phyloP scores from a whole-genome alignment of 1,284 basidiomycete species.

The Gomphus sp. region DNA sequence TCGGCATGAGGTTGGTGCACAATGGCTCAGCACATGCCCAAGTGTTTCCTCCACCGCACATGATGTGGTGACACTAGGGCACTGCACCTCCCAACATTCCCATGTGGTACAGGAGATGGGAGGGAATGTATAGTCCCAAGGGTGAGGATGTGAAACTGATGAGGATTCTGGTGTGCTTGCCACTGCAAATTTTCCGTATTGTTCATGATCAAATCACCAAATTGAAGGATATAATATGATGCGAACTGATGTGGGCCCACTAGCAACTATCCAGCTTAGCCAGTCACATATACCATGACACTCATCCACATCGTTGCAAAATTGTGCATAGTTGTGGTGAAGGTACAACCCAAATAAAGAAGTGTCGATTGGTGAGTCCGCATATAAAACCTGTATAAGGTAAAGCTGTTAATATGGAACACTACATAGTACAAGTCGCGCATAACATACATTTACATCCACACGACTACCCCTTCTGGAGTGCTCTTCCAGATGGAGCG shows the following conservation, averaged over 20 bases:
- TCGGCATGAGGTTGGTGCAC: no score
- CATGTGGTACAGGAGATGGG: conserved; percentile 81
- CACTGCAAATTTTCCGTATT: conserved; percentile 34
- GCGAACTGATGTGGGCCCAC: conserved; percentile 61
- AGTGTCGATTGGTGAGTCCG: conserved; percentile 85
- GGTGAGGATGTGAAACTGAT: conserved; percentile 76
- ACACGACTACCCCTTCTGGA: conserved; percentile 68
- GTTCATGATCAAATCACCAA: conserved; percentile 10
- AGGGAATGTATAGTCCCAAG: conserved; percentile 75
- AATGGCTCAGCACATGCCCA: no score
- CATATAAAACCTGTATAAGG: conserved; percentile 53
- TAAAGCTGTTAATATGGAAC: not conserved
- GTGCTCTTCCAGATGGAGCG: conserved; percentile 49
- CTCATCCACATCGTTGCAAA: conserved; percentile 73
- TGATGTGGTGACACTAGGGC: no score
- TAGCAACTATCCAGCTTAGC: conserved; percentile 75
- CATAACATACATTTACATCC: conserved; percentile 63
- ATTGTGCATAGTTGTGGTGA: conserved; percentile 88
- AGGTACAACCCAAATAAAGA: conserved; percentile 84
- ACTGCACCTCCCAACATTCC: no score
- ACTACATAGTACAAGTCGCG: not conserved
- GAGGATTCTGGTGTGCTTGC: conserved; percentile 65
- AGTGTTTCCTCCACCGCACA: no score
- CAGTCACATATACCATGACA: conserved; percentile 65
- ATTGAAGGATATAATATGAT: not conserved